Base-by-base conservation (phyloP, 441 rosid species). In the Erysimum pusillum region DNA sequence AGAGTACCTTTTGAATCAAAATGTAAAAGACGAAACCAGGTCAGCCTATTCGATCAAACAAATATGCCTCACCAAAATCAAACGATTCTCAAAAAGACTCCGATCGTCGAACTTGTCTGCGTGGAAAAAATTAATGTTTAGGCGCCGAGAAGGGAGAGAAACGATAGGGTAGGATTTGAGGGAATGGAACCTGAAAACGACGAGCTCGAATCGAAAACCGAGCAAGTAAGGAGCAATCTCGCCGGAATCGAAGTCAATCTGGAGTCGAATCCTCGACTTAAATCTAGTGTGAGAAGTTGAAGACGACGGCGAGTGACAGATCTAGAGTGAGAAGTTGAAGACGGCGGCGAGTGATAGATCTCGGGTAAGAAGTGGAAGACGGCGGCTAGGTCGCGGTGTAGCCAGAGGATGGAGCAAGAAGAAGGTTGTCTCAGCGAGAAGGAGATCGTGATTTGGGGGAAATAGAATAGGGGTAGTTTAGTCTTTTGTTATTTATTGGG, bases 71-170 rank as follows among this genome's bases (percentile, higher is more conserved):
- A 2, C 5, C 18, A 22, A 20, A 38, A 60, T 36, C 51, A 49
- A 58, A 62, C 14, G 15, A 39, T 53, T 70, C 22, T 42, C 46
- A 53, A 31, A 13, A 31, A 38, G 20, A 3, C 42, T 63, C 65
- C 20, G 51, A 54, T 7, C 66, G 72, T 42, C 25, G 31, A 59
- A 57, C 9, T 7, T 12, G 51, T 42, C 56, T 73, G 63, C 48
- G 64, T 6, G 39, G 71, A 58, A 31, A 31, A 61, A 68, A 61
- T 61, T 76, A 76, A 74, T 74, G 48, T 61, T 76, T 64, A 52
- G 74, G 67, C 45, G 44, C 1, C 56, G 69, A 51, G 15, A 60
- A 60, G 36, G 54, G 28, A 48, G 76, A 51, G 32, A 64, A 42
- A 34, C 13, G 48, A 68, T 51, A 76, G 57, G 39, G 10, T 58